A percentile compares a stretch with the other conserved stretches of the same genome.
Evolutionary conservation across 768 basidiomycete genomes (phyloP).

Genomic region (Melanogaster broomeanus): DNA sequence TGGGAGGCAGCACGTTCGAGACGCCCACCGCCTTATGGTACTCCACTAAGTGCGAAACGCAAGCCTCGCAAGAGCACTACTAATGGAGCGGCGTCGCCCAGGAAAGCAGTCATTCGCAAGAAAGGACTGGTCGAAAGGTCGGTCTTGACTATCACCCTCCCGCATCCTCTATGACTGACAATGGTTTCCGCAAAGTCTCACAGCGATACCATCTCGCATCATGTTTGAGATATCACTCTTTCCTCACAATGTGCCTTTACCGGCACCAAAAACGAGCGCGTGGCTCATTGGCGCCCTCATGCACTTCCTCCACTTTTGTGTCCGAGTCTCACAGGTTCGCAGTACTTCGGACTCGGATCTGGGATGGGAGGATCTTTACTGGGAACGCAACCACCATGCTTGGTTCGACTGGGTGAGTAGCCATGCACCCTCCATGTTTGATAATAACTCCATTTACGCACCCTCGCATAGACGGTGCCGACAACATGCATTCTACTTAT

Average conservation of each 20-base stretch:
- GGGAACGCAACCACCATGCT: constrained; percentile 58
- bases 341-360: constrained; percentile 64
- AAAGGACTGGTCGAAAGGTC: constrained; percentile 67
- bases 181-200: constrained; percentile 43
- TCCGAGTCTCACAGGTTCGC: constrained; percentile 59
- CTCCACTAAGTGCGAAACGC: constrained; percentile 52
- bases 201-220: constrained; percentile 67
- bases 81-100: constrained; percentile 34
- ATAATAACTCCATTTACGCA: constrained; percentile 8
- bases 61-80: constrained; percentile 41
- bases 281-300: constrained; percentile 61
- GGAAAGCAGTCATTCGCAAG: constrained; percentile 60
- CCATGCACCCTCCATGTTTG: constrained; percentile 7
- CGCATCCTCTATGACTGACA: constrained; percentile 14
- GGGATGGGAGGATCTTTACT: constrained; percentile 80
- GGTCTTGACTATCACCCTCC: constrained; percentile 5
- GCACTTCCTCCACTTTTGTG: constrained; percentile 68
- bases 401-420: constrained; percentile 81
- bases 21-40: constrained; percentile 71
- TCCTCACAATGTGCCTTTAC: constrained; percentile 78
- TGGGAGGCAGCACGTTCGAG: constrained; percentile 82
- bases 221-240: constrained; percentile 81
- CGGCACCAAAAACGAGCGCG: constrained; percentile 64
- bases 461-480: constrained; percentile 57
- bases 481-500: constrained; percentile 56